These are phyloP conservation scores for Gentiana macrophylla DNA, from an alignment of 257 asterid species.

Conservation along the genomic window DNA sequence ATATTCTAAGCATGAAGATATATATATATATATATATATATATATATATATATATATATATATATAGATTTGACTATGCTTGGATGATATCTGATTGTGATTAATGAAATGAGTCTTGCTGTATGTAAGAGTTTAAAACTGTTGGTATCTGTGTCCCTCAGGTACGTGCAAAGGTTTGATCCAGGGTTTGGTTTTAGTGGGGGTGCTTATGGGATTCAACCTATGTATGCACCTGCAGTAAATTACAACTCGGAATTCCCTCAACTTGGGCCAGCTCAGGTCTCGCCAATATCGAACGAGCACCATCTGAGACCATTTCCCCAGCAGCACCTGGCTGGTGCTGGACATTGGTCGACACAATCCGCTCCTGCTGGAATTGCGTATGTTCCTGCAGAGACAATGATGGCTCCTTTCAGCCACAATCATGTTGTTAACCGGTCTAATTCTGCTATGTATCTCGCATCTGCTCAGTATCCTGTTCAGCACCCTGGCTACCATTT, in stretches of 20 bases:
- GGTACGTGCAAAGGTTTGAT: conserved; percentile 96
- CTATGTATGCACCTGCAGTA: conserved; percentile 90
- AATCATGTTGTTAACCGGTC: conserved; percentile 58
- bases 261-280: conserved; percentile 72
- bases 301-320: conserved; percentile 73
- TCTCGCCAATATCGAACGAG: conserved; percentile 57
- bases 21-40: too few species aligned
- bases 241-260: conserved; percentile 95
- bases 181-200: conserved; percentile 93
- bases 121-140: background rate
- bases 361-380: conserved; percentile 64
- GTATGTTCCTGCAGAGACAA: conserved; percentile 66
- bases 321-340: conserved; percentile 69
- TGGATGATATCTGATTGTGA: too few species aligned
- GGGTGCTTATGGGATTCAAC: conserved; percentile 77
- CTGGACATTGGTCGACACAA: conserved; percentile 64
- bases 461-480: conserved; percentile 70
- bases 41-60: too few species aligned
- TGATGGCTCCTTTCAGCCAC: conserved; percentile 63
- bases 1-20: too few species aligned
- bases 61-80: too few species aligned
- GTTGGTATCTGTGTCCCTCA: conserved; percentile 15
- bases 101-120: background rate
- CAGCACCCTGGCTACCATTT: conserved; percentile 77
- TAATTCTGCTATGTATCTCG: conserved; percentile 52